These are phyloP conservation scores for Talaromyces albobiverticillius DNA, from an alignment of 2,329 filamentous ascomycete genomes.

Conservation along the genomic window DNA sequence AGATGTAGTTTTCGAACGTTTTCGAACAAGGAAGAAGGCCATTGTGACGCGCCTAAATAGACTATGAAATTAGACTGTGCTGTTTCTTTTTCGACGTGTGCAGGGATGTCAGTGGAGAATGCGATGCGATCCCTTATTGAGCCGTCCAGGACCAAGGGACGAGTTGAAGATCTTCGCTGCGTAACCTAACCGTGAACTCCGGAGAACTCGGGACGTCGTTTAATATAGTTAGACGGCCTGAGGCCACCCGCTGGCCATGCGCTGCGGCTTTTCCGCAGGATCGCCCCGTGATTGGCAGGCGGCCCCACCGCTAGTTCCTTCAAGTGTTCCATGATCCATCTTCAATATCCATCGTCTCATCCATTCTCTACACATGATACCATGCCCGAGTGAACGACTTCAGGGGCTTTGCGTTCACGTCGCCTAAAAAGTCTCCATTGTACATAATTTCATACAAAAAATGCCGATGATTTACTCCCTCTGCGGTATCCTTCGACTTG, in stretches of 20 bases:
- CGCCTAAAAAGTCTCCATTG: slow-evolving; percentile 36
- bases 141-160: too few species aligned
- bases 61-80: too few species aligned
- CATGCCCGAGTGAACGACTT: slow-evolving; percentile 50
- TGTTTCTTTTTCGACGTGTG: too few species aligned
- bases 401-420: slow-evolving; percentile 56
- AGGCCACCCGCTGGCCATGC: slow-evolving; percentile 3
- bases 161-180: too few species aligned
- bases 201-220: too few species aligned
- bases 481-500: not conserved
- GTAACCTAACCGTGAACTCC: too few species aligned
- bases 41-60: too few species aligned
- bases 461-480: not conserved
- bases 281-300: slow-evolving; percentile 3
- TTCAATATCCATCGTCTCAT: slow-evolving; percentile 3
- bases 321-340: too few species aligned
- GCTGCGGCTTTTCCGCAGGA: slow-evolving; percentile 1
- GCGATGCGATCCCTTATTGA: too few species aligned
- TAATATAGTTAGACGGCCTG: not conserved
- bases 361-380: slow-evolving; percentile 14
- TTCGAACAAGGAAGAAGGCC: too few species aligned
- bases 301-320: not conserved
- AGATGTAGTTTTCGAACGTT: too few species aligned
- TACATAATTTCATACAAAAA: not conserved
- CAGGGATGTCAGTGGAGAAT: too few species aligned